A percentile compares a stretch with the other conserved stretches of the same genome.
phyloP scores from a whole-genome alignment of 768 basidiomycete genomes.

The Psilocybe sp. region DNA sequence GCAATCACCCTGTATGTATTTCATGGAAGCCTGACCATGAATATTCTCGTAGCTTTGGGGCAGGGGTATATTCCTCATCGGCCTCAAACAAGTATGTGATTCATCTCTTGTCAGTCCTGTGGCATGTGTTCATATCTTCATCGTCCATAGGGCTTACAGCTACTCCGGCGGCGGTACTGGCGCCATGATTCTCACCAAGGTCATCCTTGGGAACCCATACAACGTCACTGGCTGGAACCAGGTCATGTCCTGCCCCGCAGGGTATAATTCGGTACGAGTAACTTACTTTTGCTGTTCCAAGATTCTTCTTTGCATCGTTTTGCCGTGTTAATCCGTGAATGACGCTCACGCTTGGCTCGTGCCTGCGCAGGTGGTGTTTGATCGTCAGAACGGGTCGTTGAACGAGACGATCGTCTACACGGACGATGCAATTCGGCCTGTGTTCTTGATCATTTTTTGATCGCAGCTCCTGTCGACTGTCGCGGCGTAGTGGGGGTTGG shows the following conservation, averaged over 20 bases:
- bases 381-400: constrained; percentile 17
- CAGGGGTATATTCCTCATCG: constrained; percentile 27
- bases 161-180: constrained; percentile 18
- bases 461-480: background rate
- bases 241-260: constrained; percentile 23
- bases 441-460: constrained; percentile 28
- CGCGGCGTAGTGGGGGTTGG: too few species aligned
- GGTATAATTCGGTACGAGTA: constrained; percentile 24
- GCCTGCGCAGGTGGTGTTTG: constrained; percentile 17
- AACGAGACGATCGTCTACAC: constrained; percentile 31
- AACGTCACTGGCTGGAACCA: constrained; percentile 17
- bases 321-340: too few species aligned
- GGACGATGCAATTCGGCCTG: constrained; percentile 30
- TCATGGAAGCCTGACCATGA: background rate
- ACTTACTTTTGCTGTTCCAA: background rate
- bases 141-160: constrained; percentile 19
- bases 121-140: background rate
- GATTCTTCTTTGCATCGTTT: background rate
- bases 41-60: constrained; percentile 20
- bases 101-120: background rate
- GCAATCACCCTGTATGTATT: background rate
- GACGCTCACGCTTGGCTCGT: too few species aligned
- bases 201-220: constrained; percentile 24
- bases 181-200: constrained; percentile 27
- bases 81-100: constrained; percentile 26